Conservation (phyloP, 345 rosid genomes). For the sweet orange (Citrus sinensis) region DNA sequence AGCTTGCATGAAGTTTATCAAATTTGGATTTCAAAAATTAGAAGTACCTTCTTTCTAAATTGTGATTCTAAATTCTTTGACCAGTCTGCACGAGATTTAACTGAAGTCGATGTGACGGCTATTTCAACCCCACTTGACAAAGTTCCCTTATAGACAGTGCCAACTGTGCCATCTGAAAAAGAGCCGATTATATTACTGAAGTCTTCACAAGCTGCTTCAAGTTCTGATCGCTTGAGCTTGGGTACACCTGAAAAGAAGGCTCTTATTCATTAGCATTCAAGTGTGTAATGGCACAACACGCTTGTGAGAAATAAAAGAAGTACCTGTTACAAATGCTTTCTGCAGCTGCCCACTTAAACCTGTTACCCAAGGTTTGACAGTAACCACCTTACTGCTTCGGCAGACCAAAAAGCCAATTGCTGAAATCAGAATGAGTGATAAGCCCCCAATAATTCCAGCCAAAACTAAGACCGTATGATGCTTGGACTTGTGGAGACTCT, state of each 20-base stretch:
- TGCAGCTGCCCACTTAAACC: conserved; percentile 93
- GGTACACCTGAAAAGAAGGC: conserved; percentile 64
- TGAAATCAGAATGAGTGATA: conserved; percentile 32
- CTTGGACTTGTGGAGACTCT: conserved; percentile 22
- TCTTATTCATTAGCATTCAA: conserved; percentile 1
- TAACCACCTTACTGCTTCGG: conserved; percentile 56
- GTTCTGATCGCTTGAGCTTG: conserved; percentile 73
- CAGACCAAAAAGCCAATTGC: conserved; percentile 39
- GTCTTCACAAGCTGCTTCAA: conserved; percentile 93
- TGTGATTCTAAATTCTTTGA: conserved; percentile 63
- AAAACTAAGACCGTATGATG: conserved; percentile 28
- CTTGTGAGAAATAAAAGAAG: background rate
- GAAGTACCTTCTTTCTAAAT: conserved; percentile 71
- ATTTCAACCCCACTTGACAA: conserved; percentile 88
- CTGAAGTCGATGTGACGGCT: conserved; percentile 58
- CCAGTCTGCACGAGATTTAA: conserved; percentile 60
- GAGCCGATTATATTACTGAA: conserved; percentile 89
- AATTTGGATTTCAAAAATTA: background rate
- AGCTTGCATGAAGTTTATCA: background rate
- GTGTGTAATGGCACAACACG: background rate
- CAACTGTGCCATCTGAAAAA: conserved; percentile 61
- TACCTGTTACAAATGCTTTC: conserved; percentile 78
- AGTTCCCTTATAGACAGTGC: conserved; percentile 83
- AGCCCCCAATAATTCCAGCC: conserved; percentile 42
- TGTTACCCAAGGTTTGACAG: conserved; percentile 83